phyloP scores from a whole-genome alignment of 2,329 filamentous ascomycete species.

The Cercospora berteroae region DNA sequence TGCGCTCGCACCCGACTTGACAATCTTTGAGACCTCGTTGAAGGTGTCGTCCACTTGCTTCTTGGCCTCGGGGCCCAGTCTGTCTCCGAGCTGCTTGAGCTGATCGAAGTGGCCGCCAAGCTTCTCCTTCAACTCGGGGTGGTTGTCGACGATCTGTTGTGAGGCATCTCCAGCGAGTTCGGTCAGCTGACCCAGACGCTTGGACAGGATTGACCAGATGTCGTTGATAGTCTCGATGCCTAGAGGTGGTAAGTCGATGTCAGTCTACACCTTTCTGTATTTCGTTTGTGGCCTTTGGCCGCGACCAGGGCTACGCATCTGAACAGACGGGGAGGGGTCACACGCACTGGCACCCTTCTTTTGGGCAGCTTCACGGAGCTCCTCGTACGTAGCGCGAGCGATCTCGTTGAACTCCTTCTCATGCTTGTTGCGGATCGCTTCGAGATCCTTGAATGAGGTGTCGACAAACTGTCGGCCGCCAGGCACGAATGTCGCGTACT shows the following conservation, averaged over 20 bases:
- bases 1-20: conserved; percentile 60
- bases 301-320: neutral
- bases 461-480: conserved; percentile 69
- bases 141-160: conserved; percentile 67
- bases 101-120: conserved; percentile 66
- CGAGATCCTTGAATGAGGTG: conserved; percentile 66
- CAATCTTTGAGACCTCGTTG: conserved; percentile 62
- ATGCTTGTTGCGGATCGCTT: conserved; percentile 65
- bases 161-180: conserved; percentile 63
- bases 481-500: conserved; percentile 70
- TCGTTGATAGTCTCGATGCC: conserved; percentile 59
- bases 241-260: neutral
- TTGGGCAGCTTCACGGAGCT: conserved; percentile 59
- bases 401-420: conserved; percentile 68
- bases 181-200: conserved; percentile 59
- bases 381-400: conserved; percentile 63
- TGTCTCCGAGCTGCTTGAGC: conserved; percentile 66
- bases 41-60: conserved; percentile 72
- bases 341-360: conserved; percentile 56
- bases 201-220: conserved; percentile 62
- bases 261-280: neutral
- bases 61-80: conserved; percentile 73
- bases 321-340: neutral
- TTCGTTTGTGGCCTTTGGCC: neutral
- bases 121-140: conserved; percentile 70